Base-by-base conservation (phyloP, 495 filamentous ascomycete genomes). In the Aspergillus nanangensis region DNA sequence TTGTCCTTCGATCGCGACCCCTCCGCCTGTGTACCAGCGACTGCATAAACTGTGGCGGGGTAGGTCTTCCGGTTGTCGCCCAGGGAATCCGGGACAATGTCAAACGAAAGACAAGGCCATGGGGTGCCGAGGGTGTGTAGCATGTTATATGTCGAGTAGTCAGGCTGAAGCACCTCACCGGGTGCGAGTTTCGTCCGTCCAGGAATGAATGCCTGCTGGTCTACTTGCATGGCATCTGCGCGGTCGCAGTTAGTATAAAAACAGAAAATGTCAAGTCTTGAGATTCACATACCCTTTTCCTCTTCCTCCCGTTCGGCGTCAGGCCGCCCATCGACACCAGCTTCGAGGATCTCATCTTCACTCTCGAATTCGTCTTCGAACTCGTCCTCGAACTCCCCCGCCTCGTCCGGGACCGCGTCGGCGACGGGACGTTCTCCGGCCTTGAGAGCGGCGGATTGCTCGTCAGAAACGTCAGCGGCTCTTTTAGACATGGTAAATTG, bases 281-380 rank as follows among this genome's bases (percentile, higher is more conserved):
- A 4, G 0, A 10, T 1, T 10, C 4, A 68, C 75, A 40, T 69
- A 84, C 82, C 79, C 55, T 72, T 73, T 61, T 90, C 88, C 56
- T 95, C 90, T 14, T 86, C 87, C 57, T 96, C 89, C 33, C 90
- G 77, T 68, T 96, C 91, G n/a, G 82, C 87, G 67, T 95, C 90
- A 19, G 90, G 90, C 52, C 88, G 74, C 14, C 91, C 93, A 52
- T 98, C 91, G 13, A 94, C 88, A 41, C 90, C 93, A 21, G 92
- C 91, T 69, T 96, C 93, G 41, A 96, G 65, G 37, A 97, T 86
- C 69, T 97, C 92, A 60, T 96, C 90, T 53, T 96, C 92, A 57
- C 89, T 95, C 73, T 96, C 91, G 57, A 88, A 97, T 57, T 97
- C 92, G 56, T 96, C 92, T 65, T 95, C 92, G 50, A 85, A 97